Percentiles rank a stretch among this genome's conserved stretches.
Evolutionary conservation across 2,329 filamentous ascomycete species (phyloP).

Genomic region (Sclerotinia glacialis): DNA sequence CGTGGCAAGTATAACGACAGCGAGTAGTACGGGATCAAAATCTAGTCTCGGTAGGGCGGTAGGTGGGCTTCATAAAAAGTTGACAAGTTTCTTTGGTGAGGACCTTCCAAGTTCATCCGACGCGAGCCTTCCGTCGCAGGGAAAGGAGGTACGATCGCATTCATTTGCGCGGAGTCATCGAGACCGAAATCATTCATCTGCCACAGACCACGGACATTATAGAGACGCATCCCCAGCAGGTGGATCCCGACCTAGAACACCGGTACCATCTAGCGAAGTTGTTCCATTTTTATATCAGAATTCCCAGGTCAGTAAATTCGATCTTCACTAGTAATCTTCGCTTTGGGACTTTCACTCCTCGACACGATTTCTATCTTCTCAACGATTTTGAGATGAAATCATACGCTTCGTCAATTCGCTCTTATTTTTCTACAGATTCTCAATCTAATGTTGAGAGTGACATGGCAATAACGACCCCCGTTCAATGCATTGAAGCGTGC

Average conservation of each 20-base stretch:
- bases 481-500: slow-evolving; percentile 22
- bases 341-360: slow-evolving; percentile 2
- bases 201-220: slow-evolving; percentile 55
- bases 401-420: slow-evolving; percentile 21
- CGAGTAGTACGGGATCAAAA: slow-evolving; percentile 81
- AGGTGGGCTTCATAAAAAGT: slow-evolving; percentile 70
- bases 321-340: slow-evolving; percentile 20
- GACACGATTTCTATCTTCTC: slow-evolving; percentile 4
- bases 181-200: slow-evolving; percentile 78
- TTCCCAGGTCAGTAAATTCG: slow-evolving; percentile 57
- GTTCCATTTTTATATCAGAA: slow-evolving; percentile 98
- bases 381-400: slow-evolving; percentile 18
- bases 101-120: slow-evolving; percentile 81
- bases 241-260: slow-evolving; percentile 73
- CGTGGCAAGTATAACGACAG: slow-evolving; percentile 79
- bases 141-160: slow-evolving; percentile 61
- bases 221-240: slow-evolving; percentile 68
- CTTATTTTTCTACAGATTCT: slow-evolving; percentile 19
- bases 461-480: slow-evolving; percentile 20
- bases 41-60: slow-evolving; percentile 58
- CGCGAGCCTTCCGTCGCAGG: slow-evolving; percentile 54
- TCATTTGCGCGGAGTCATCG: slow-evolving; percentile 59
- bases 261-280: slow-evolving; percentile 84
- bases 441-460: slow-evolving; percentile 15
- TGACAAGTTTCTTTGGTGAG: slow-evolving; percentile 90